Percentiles rank a stretch among this genome's conserved stretches.
These are phyloP conservation scores for Friedmanniomyces simplex DNA, from an alignment of 495 filamentous ascomycete species.

Conservation along the genomic window DNA sequence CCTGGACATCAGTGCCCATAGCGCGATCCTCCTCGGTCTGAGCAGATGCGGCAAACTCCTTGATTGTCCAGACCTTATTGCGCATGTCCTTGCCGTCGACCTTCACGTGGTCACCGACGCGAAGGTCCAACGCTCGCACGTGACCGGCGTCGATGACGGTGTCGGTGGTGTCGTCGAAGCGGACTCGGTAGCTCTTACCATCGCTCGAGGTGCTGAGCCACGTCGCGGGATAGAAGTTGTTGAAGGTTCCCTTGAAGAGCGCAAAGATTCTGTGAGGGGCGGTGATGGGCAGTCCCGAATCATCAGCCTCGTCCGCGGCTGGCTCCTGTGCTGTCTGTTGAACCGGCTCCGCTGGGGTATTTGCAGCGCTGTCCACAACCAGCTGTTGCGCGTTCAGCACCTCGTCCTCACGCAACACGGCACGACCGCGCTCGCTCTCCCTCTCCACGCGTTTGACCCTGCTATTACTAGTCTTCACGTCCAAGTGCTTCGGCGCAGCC, in stretches of 20 bases:
- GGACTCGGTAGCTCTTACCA: slow-evolving; percentile 19
- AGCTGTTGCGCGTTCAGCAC: neutral
- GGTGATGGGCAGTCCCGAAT: neutral
- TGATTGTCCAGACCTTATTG: slow-evolving; percentile 29
- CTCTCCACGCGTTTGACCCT: neutral
- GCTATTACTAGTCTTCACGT: neutral
- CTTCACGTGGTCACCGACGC: slow-evolving; percentile 32
- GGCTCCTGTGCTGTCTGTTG: too few relatives aligned
- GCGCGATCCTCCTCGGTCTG: slow-evolving; percentile 10
- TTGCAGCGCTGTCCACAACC: neutral
- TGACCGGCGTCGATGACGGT: slow-evolving; percentile 18
- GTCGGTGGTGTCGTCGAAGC: slow-evolving; percentile 34
- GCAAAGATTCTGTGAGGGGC: slow-evolving; percentile 32
- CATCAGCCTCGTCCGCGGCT: neutral
- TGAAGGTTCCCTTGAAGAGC: slow-evolving; percentile 28
- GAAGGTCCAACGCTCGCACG: slow-evolving; percentile 28
- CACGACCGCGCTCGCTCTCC: neutral
- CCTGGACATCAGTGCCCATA: slow-evolving; percentile 28
- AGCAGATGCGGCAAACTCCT: slow-evolving; percentile 27
- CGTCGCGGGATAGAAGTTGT: slow-evolving; percentile 33
- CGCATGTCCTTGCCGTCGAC: slow-evolving; percentile 31
- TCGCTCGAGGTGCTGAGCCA: slow-evolving; percentile 22
- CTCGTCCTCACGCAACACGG: neutral
- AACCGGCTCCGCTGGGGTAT: neutral
- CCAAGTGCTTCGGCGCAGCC: neutral